Conservation (phyloP, 2,329 filamentous ascomycete genomes). For the Aspergillus aculeatus region DNA sequence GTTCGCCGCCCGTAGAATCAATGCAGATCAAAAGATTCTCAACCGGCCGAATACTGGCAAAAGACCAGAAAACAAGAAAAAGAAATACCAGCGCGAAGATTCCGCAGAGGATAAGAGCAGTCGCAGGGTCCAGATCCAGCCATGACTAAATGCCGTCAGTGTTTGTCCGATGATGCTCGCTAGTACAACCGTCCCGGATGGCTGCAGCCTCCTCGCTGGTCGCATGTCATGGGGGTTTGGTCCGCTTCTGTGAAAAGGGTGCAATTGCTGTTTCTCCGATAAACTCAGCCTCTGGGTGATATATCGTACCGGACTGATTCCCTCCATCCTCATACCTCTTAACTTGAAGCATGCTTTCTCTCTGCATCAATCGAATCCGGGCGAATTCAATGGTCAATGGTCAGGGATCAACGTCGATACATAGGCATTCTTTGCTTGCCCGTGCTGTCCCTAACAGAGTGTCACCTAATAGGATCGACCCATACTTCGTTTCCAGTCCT, state of each 20-base stretch:
- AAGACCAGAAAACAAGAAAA: neutral
- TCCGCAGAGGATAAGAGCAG: neutral
- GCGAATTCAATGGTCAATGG: neutral
- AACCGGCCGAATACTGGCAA: neutral
- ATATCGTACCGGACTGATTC: neutral
- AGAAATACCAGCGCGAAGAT: slow-evolving; percentile 3
- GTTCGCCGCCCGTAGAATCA: neutral
- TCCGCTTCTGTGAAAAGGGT: slow-evolving; percentile 3
- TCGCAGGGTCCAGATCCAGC: slow-evolving; percentile 6
- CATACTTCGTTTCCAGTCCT: neutral
- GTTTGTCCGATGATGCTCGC: slow-evolving; percentile 24
- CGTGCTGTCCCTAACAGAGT: too few relatives aligned
- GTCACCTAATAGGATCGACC: neutral
- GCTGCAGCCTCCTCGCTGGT: slow-evolving; percentile 22
- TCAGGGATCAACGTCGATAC: neutral
- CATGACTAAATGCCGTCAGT: slow-evolving; percentile 13
- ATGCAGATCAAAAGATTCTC: neutral
- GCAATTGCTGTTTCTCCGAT: neutral
- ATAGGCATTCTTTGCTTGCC: too few relatives aligned
- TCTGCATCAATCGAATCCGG: neutral
- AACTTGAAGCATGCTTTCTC: neutral
- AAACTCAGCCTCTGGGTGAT: neutral
- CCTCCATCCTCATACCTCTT: neutral
- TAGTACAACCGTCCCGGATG: slow-evolving; percentile 27
- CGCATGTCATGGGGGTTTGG: slow-evolving; percentile 9